phyloP scores from a whole-genome alignment of 148 eudicot genomes.

The Amaranthus palmeri region DNA sequence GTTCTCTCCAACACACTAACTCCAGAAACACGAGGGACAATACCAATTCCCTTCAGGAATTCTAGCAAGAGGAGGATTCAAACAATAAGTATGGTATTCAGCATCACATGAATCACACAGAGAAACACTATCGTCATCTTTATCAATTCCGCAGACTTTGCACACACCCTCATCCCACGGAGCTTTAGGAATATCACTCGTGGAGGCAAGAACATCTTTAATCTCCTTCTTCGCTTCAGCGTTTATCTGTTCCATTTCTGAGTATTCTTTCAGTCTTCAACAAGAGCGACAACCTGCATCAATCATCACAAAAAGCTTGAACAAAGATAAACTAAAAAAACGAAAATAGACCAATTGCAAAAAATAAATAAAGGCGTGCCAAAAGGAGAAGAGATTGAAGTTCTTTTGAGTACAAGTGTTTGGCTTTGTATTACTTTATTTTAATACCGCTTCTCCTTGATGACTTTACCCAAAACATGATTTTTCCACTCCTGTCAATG shows the following conservation, averaged over 20 bases:
- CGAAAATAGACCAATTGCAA: neutral
- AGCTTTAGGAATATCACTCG: slow-evolving; percentile 52
- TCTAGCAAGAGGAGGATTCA: slow-evolving; percentile 66
- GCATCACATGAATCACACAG: slow-evolving; percentile 73
- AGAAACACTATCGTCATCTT: slow-evolving; percentile 61
- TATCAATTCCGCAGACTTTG: slow-evolving; percentile 72
- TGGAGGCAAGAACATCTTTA: slow-evolving; percentile 35
- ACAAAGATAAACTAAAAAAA: neutral
- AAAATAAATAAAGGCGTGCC: neutral
- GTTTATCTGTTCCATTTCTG: slow-evolving; percentile 36
- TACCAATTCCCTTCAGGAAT: slow-evolving; percentile 79
- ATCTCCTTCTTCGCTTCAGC: slow-evolving; percentile 46
- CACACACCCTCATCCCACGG: slow-evolving; percentile 83
- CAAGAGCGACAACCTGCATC: slow-evolving; percentile 44
- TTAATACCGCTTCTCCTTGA: no score
- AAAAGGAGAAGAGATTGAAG: neutral
- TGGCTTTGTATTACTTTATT: no score
- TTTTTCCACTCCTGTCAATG: no score
- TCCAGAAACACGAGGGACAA: slow-evolving; percentile 57
- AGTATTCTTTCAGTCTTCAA: slow-evolving; percentile 38
- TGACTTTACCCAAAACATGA: no score
- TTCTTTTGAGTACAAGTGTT: no score
- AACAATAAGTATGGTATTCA: slow-evolving; percentile 71
- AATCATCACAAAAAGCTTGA: slow-evolving; percentile 1
- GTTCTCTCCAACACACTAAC: slow-evolving; percentile 20